A percentile compares a stretch with the other conserved stretches of the same genome.
Evolutionary conservation across 805 yeast species (phyloP).

Genomic region (Candida chauliodis): DNA sequence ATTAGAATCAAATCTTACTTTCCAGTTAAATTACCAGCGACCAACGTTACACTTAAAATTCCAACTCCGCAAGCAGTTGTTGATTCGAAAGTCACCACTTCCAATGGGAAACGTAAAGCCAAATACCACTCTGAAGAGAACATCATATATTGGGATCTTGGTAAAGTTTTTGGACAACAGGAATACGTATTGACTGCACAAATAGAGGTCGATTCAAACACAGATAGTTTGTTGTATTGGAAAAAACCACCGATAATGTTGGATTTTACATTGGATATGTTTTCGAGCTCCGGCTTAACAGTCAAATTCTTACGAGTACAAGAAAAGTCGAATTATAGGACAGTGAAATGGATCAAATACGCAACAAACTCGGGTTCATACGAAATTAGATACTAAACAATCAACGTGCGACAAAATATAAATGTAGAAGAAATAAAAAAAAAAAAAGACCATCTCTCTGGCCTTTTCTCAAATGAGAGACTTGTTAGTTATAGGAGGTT

Average conservation of each 20-base stretch:
- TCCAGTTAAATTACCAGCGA: constrained; percentile 56
- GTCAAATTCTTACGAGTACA: constrained; percentile 68
- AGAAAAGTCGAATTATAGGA: constrained; percentile 57
- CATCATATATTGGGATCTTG: constrained; percentile 65
- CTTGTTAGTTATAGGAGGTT: constrained; percentile 85
- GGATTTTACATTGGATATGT: constrained; percentile 68
- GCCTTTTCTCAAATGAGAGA: constrained; percentile 55
- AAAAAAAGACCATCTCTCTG: constrained; percentile 3
- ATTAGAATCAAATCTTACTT: constrained; percentile 62
- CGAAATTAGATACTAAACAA: constrained; percentile 61
- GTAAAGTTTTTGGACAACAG: constrained; percentile 62
- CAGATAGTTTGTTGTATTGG: constrained; percentile 39
- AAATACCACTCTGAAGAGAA: constrained; percentile 66
- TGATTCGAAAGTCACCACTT: constrained; percentile 29
- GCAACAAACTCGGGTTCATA: constrained; percentile 72
- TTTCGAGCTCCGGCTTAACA: constrained; percentile 69
- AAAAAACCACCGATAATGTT: constrained; percentile 72
- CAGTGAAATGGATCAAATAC: constrained; percentile 88
- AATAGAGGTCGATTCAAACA: constrained; percentile 32
- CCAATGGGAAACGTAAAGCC: constrained; percentile 67
- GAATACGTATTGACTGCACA: constrained; percentile 60
- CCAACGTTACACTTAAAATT: constrained; percentile 58
- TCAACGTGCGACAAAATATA: constrained; percentile 1
- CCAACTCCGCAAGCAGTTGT: constrained; percentile 57
- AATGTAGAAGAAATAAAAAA: constrained; percentile 4